Conservation (phyloP, 75 land plant genomes). For the Picea glauca region DNA sequence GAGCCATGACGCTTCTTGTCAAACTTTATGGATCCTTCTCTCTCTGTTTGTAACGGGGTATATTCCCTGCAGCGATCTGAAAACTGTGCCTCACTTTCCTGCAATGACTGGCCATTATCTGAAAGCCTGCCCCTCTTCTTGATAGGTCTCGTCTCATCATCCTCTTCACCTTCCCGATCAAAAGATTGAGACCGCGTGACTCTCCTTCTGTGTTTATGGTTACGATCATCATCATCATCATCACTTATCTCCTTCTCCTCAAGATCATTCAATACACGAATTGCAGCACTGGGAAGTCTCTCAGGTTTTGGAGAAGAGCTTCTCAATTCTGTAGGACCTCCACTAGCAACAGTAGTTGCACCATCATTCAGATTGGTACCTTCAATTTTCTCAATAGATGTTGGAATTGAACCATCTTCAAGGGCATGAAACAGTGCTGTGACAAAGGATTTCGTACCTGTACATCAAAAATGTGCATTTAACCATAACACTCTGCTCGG, state of each 20-base stretch:
- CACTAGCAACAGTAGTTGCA: slow-evolving; percentile 14
- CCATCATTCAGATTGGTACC: slow-evolving; percentile 15
- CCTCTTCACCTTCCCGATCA: slow-evolving; percentile 40
- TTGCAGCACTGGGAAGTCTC: slow-evolving; percentile 16
- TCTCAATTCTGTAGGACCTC: slow-evolving; percentile 12
- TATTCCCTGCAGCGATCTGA: slow-evolving; percentile 25
- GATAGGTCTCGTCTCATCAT: slow-evolving; percentile 24
- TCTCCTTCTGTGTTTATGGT: slow-evolving; percentile 92
- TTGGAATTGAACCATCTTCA: slow-evolving; percentile 50
- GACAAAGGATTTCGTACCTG: slow-evolving; percentile 57
- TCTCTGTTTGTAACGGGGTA: slow-evolving; percentile 22
- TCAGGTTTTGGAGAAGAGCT: slow-evolving; percentile 24
- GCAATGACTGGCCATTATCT: slow-evolving; percentile 50
- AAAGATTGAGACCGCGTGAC: slow-evolving; percentile 64
- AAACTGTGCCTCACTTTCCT: slow-evolving; percentile 42
- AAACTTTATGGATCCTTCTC: slow-evolving; percentile 31
- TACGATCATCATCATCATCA: slow-evolving; percentile 95
- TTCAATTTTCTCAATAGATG: slow-evolving; percentile 20
- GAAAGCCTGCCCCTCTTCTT: slow-evolving; percentile 41
- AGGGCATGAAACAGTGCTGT: slow-evolving; percentile 48
- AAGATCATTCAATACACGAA: slow-evolving; percentile 12
- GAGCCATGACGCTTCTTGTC: slow-evolving; percentile 39
- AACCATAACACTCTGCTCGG: not conserved
- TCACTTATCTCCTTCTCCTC: slow-evolving; percentile 66
- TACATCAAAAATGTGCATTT: slow-evolving; percentile 4